Evolutionary conservation across 2,329 filamentous ascomycete species (phyloP).

Genomic region (Colletotrichum kahawae): DNA sequence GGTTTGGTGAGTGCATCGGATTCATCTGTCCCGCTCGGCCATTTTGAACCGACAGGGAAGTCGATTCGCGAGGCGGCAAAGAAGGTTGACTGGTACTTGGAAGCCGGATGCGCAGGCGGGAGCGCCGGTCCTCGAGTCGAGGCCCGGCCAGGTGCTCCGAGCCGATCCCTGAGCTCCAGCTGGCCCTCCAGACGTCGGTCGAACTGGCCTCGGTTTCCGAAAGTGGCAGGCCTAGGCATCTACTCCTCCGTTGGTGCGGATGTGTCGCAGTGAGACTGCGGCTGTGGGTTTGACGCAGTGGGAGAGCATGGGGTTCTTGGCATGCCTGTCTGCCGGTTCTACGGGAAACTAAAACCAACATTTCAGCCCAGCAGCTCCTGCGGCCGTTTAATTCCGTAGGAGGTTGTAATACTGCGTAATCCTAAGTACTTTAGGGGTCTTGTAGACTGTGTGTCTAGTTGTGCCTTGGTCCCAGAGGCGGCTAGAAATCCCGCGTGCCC

Average conservation of each 20-base stretch:
- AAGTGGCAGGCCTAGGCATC: not conserved
- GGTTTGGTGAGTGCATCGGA: conserved; percentile 42
- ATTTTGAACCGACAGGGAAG: not conserved
- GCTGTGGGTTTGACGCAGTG: not conserved
- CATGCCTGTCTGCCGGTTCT: not conserved
- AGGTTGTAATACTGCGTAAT: not conserved
- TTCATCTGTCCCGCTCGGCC: conserved; percentile 8
- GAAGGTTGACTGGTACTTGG: not conserved
- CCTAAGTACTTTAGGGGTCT: not conserved
- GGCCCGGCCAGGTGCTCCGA: not conserved
- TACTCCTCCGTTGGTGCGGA: conserved; percentile 5
- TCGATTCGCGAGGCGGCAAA: not conserved
- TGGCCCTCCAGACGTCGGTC: not conserved
- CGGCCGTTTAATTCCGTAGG: not conserved
- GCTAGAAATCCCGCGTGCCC: not conserved
- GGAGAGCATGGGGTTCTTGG: not conserved
- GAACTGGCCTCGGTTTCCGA: not conserved
- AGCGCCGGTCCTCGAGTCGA: not conserved
- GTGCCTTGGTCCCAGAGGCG: not conserved
- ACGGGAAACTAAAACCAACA: not conserved
- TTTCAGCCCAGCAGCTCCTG: not conserved
- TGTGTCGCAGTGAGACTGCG: not conserved
- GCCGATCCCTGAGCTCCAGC: not conserved
- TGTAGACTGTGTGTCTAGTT: not conserved
- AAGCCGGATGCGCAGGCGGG: not conserved